Conservation (phyloP, 345 rosid species). For the Eutrema heterophyllum region DNA sequence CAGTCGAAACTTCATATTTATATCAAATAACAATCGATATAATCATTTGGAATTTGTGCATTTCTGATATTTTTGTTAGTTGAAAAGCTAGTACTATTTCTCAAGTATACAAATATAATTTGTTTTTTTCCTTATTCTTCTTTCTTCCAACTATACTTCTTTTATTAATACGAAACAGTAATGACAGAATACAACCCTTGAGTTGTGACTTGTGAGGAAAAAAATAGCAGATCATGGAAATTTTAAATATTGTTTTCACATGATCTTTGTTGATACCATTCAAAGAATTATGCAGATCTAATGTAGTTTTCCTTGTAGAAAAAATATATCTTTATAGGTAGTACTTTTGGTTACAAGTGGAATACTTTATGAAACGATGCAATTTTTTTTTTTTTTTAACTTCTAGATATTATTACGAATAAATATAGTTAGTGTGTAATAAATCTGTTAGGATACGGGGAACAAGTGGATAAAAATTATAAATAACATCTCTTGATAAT, state of each 20-base stretch:
- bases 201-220: neutral
- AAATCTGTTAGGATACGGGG: too few relatives aligned
- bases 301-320: neutral
- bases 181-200: neutral
- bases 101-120: neutral
- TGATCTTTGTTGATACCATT: constrained; percentile 20
- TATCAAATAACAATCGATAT: neutral
- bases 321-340: neutral
- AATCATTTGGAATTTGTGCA: neutral
- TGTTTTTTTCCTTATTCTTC: neutral
- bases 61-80: neutral
- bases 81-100: neutral
- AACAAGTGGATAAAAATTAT: too few relatives aligned
- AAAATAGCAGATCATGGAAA: neutral
- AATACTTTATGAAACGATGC: constrained; percentile 5
- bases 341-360: constrained; percentile 23
- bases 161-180: neutral
- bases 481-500: too few relatives aligned
- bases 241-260: constrained; percentile 12
- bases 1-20: neutral
- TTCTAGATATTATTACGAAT: too few relatives aligned
- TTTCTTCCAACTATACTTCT: neutral
- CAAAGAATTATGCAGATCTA: constrained; percentile 7
- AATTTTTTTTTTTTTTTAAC: too few relatives aligned
- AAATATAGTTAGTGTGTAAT: too few relatives aligned